Evolutionary conservation across 2,329 filamentous ascomycete genomes (phyloP).

Genomic region (Colletotrichum lupini): DNA sequence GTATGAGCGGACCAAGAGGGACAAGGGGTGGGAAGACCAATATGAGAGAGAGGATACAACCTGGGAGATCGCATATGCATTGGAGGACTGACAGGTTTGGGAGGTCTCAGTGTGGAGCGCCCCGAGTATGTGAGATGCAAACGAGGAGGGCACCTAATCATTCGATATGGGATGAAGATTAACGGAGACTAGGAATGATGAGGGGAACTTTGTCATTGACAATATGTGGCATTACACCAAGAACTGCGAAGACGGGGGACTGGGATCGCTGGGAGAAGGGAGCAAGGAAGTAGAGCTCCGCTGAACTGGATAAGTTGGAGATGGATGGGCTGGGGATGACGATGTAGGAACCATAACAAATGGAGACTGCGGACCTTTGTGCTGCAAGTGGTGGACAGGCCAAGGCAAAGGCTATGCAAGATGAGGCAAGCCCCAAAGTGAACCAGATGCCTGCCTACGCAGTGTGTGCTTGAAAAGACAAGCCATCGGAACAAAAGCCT

Average conservation of each 20-base stretch:
- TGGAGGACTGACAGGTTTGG: background rate
- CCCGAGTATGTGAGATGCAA: background rate
- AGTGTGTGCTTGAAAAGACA: too few relatives aligned
- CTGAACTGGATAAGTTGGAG: conserved; percentile 11
- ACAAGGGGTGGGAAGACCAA: background rate
- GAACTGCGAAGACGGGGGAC: background rate
- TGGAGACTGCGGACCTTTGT: conserved; percentile 6
- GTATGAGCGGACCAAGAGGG: background rate
- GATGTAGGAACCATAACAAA: conserved; percentile 9
- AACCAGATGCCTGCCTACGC: too few relatives aligned
- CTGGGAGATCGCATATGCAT: background rate
- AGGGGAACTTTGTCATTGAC: background rate
- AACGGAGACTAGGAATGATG: background rate
- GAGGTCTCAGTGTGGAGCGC: background rate
- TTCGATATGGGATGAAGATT: conserved; percentile 11
- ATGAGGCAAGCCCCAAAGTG: background rate
- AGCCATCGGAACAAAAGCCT: too few relatives aligned
- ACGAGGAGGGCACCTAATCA: background rate
- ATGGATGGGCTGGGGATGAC: conserved; percentile 20
- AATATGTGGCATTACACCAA: background rate
- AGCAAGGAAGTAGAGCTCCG: conserved; percentile 16
- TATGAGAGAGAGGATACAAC: background rate
- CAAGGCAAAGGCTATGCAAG: conserved; percentile 3
- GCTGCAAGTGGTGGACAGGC: conserved; percentile 6
- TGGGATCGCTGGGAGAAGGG: background rate